Conservation (phyloP, 371 early-diverging fungal species). For the Mycotypha africana region DNA sequence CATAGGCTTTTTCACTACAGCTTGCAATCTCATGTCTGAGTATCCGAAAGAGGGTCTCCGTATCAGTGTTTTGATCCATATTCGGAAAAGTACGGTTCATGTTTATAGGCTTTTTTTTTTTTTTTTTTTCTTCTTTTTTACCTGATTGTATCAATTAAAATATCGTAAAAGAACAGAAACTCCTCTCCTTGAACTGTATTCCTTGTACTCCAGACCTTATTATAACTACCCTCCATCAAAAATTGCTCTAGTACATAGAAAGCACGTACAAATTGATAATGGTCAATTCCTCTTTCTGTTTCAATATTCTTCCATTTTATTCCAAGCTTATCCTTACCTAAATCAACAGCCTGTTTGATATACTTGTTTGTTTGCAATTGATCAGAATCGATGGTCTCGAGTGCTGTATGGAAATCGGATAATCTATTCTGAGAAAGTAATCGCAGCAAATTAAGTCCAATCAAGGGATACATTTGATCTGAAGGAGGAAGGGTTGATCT, state of each 20-base stretch:
- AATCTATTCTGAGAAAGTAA: constrained; percentile 90
- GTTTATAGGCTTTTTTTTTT: too few species aligned
- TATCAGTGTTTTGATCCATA: neutral
- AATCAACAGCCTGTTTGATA: constrained; percentile 86
- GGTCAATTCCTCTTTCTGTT: constrained; percentile 17
- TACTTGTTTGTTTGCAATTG: constrained; percentile 73
- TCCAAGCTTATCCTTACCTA: constrained; percentile 33
- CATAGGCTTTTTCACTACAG: constrained; percentile 91
- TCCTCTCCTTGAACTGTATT: constrained; percentile 84
- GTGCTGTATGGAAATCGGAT: constrained; percentile 92
- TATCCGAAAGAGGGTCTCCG: neutral
- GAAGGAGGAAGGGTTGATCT: constrained; percentile 70
- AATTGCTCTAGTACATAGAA: constrained; percentile 68
- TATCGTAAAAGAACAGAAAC: constrained; percentile 88
- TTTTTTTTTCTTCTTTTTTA: constrained; percentile 20
- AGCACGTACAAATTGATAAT: too few species aligned
- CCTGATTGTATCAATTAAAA: constrained; percentile 90
- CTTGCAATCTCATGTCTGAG: constrained; percentile 92
- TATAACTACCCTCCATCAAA: constrained; percentile 96
- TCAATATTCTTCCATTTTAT: neutral
- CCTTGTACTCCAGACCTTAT: constrained; percentile 90
- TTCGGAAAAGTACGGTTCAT: neutral
- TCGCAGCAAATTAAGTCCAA: constrained; percentile 88
- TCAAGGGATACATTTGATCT: constrained; percentile 76
- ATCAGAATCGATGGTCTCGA: constrained; percentile 86